Evolutionary conservation across 257 asterid species (phyloP).

Genomic region (Misopates orontium): DNA sequence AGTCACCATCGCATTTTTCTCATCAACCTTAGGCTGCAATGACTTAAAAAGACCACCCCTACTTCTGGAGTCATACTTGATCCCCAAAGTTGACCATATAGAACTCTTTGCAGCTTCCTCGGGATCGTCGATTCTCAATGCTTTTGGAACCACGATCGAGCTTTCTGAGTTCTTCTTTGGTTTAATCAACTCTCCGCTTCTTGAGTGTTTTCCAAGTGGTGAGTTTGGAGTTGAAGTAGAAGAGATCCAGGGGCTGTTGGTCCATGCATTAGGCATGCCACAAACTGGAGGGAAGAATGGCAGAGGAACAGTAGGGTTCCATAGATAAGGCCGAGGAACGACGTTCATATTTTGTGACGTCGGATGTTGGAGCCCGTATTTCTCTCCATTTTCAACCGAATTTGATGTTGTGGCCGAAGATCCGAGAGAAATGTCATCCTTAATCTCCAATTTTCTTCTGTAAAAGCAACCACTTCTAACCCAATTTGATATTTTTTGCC

Average conservation of each 20-base stretch:
- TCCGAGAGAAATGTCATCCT: slow-evolving; percentile 45
- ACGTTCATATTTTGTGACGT: slow-evolving; percentile 42
- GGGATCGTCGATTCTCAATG: slow-evolving; percentile 79
- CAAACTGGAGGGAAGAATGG: slow-evolving; percentile 64
- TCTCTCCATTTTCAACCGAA: slow-evolving; percentile 29
- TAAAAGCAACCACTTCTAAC: not conserved
- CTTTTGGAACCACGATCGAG: slow-evolving; percentile 65
- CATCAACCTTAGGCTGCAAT: slow-evolving; percentile 50
- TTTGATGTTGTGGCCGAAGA: slow-evolving; percentile 41
- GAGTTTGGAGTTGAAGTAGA: slow-evolving; percentile 40
- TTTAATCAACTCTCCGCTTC: slow-evolving; percentile 55
- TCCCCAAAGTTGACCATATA: slow-evolving; percentile 83
- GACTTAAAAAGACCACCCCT: slow-evolving; percentile 67
- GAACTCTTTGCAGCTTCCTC: slow-evolving; percentile 90
- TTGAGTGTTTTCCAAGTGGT: slow-evolving; percentile 70
- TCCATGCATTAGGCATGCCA: slow-evolving; percentile 71
- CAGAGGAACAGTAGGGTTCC: slow-evolving; percentile 50
- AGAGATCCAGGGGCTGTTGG: slow-evolving; percentile 53
- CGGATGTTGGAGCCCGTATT: slow-evolving; percentile 37
- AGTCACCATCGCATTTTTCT: slow-evolving; percentile 31
- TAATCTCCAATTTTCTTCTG: slow-evolving; percentile 34
- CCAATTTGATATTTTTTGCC: slow-evolving; percentile 32
- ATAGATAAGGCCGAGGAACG: slow-evolving; percentile 64
- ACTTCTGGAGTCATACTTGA: slow-evolving; percentile 45
- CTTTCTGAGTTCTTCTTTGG: slow-evolving; percentile 29